Percentiles rank a stretch among this genome's conserved stretches.
phyloP scores from a whole-genome alignment of 306 rosid genomes.

The Bauhinia variegata region DNA sequence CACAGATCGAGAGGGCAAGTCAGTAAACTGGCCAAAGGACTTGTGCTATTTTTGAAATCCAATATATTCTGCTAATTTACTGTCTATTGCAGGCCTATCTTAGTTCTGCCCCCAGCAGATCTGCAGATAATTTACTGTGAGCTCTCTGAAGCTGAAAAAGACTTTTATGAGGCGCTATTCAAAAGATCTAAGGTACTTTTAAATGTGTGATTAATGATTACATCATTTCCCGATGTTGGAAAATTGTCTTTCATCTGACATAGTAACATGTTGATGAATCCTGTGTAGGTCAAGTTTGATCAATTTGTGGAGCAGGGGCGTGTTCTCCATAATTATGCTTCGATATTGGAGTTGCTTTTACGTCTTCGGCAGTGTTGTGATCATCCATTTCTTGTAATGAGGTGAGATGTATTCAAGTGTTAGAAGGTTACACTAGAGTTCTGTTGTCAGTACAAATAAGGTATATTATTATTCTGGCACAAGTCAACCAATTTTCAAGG shows the following conservation, averaged over 20 bases:
- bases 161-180: slow-evolving; percentile 87
- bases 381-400: slow-evolving; percentile 98
- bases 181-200: slow-evolving; percentile 80
- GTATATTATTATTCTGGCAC: no score
- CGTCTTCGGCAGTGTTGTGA: slow-evolving; percentile 98
- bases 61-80: slow-evolving; percentile 27
- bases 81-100: slow-evolving; percentile 76
- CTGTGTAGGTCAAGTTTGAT: slow-evolving; percentile 80
- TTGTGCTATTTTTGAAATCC: slow-evolving; percentile 30
- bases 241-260: slow-evolving; percentile 30
- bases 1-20: slow-evolving; percentile 90
- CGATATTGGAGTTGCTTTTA: slow-evolving; percentile 90
- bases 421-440: slow-evolving; percentile 17
- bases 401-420: slow-evolving; percentile 47
- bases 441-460: slow-evolving; percentile 12
- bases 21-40: slow-evolving; percentile 36
- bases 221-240: slow-evolving; percentile 4
- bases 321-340: slow-evolving; percentile 98
- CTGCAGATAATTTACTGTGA: slow-evolving; percentile 82
- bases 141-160: slow-evolving; percentile 88
- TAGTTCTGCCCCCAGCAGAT: slow-evolving; percentile 96
- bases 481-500: neutral
- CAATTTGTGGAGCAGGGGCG: slow-evolving; percentile 98
- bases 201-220: slow-evolving; percentile 18
- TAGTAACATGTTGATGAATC: slow-evolving; percentile 33